Conservation (phyloP, 495 filamentous ascomycete genomes). For the Collariella sp. region DNA sequence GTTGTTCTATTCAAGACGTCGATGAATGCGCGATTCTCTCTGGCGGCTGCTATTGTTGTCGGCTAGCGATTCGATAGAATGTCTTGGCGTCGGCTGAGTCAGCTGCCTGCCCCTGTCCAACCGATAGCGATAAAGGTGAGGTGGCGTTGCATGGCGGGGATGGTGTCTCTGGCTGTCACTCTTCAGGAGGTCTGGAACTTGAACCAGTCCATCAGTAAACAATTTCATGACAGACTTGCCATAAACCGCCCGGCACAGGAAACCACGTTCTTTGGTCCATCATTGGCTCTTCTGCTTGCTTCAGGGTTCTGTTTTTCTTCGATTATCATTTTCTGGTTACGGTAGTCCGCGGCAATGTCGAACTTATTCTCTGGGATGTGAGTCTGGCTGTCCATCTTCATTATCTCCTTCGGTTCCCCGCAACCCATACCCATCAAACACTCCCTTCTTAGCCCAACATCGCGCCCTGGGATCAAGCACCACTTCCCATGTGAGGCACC, state of each 20-base stretch:
- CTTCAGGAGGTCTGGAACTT: conserved; percentile 6
- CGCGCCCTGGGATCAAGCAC: background rate
- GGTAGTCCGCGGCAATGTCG: conserved; percentile 49
- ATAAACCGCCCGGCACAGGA: background rate
- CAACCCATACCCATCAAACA: conserved; percentile 1
- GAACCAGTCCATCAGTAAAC: conserved; percentile 9
- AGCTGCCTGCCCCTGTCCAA: background rate
- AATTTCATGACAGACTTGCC: background rate
- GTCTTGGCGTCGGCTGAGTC: background rate
- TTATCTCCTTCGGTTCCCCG: conserved; percentile 12
- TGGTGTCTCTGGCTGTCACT: background rate
- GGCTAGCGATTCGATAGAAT: background rate
- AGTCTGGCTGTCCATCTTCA: conserved; percentile 33
- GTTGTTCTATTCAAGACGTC: background rate
- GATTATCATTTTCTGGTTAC: background rate
- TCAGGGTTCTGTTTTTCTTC: background rate
- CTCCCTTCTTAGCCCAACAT: background rate
- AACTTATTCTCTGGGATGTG: conserved; percentile 76
- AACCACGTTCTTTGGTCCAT: background rate
- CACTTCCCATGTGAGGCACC: no score
- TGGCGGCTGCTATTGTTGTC: background rate
- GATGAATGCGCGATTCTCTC: background rate
- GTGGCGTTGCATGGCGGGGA: conserved; percentile 13
- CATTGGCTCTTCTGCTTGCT: background rate
- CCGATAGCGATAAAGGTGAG: conserved; percentile 20